Base-by-base conservation (phyloP, 2,329 filamentous ascomycete genomes). In the Penicillium sp. region DNA sequence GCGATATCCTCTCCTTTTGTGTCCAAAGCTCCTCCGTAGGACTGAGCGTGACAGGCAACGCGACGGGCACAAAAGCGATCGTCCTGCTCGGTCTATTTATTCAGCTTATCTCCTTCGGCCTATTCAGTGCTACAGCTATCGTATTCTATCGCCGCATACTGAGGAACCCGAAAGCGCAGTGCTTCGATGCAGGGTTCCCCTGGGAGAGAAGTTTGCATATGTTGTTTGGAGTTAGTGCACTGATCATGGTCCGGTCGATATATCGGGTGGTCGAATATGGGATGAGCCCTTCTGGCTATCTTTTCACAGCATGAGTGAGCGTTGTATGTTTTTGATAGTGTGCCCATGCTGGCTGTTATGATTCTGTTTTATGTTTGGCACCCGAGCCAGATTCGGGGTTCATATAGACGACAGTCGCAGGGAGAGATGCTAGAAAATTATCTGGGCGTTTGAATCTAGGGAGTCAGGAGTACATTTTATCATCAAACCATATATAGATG, bases 141-240 rank as follows among this genome's bases (percentile, higher is more conserved):
- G 28, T 66, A 0, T 68, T 69, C 50, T 62, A 70, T 35, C 18
- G 40, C 2, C 66, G 67, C n/a, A 59, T 69, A 74, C 47, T 50
- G 1, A 65, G 61, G 71, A 73, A 0, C 72, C 69, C 28, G 49
- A 59, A 38, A 59, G n/a, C n/a, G n/a, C 57, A 0, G 65, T 68
- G 0, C 57, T 61, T 5, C 28, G 71, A 28, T 49, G 45, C 5
- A 23, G 23, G 1, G 47, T 69, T 23, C 59, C 53, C 24, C 77
- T 75, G 75, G 68, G 65, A 40, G 61, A 55, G 9, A 64, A 76
- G 23, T 66, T 78, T 51, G n/a, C 64, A 68, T 43, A 68, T 65
- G 3, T 47, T 69, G 56, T 57, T 53, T 59, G 28, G 60, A 2
- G 54, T 49, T 9, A 63, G 61, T 26, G n/a, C 48, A 5, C 51